Conservation (phyloP, 176 grass and related monocot genomes). For the Secale cereale region DNA sequence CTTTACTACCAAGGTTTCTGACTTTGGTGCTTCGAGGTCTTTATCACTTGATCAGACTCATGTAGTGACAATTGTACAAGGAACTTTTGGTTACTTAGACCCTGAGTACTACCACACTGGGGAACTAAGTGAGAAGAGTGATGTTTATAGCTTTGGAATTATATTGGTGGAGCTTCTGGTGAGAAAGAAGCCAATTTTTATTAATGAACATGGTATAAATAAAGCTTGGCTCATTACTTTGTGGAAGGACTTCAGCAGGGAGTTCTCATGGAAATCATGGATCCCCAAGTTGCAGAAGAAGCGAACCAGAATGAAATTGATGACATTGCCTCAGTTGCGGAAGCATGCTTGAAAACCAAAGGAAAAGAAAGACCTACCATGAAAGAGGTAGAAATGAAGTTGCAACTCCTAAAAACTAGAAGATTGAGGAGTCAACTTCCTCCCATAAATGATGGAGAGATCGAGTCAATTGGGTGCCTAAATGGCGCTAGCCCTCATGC, state of each 20-base stretch:
- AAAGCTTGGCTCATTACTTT: conserved; percentile 41
- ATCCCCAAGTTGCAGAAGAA: conserved; percentile 27
- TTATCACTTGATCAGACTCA: conserved; percentile 40
- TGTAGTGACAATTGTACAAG: conserved; percentile 54
- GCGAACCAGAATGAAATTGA: conserved; percentile 22
- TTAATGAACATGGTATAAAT: conserved; percentile 13
- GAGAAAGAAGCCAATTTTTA: conserved; percentile 44
- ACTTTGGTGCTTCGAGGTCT: conserved; percentile 57
- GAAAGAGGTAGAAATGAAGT: conserved; percentile 53
- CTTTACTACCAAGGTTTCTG: conserved; percentile 33
- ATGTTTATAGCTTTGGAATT: conserved; percentile 65
- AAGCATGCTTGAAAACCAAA: conserved; percentile 32
- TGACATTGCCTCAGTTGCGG: conserved; percentile 11
- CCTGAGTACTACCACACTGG: too few relatives aligned
- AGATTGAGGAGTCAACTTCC: not conserved
- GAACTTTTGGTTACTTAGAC: conserved; percentile 42
- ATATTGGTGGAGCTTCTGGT: conserved; percentile 38
- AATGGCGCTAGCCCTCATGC: not conserved
- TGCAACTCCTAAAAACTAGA: conserved; percentile 28
- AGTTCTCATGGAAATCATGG: conserved; percentile 7
- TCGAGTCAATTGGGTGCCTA: not conserved
- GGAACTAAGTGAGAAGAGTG: conserved; percentile 47
- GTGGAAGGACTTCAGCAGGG: not conserved
- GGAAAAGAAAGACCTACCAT: conserved; percentile 29
- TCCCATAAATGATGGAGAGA: not conserved